Conservation (phyloP, 2,329 filamentous ascomycete species). For the Fusarium lyarnte region DNA sequence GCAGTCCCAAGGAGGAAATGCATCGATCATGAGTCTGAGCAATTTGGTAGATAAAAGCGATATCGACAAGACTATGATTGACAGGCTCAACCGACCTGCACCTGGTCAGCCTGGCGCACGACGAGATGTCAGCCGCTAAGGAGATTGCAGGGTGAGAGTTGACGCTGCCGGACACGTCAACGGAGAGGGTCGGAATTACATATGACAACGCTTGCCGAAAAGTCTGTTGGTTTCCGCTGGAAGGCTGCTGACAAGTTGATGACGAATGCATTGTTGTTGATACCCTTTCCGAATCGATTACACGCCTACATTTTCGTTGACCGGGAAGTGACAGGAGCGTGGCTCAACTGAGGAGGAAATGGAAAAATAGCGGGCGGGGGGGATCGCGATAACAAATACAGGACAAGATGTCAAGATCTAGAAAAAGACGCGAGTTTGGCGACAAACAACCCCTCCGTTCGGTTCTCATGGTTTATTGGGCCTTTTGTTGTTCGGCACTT, state of each 20-base stretch:
- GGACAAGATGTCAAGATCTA: constrained; percentile 36
- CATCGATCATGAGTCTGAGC: constrained; percentile 64
- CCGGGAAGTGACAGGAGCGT: constrained; percentile 34
- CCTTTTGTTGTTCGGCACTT: constrained; percentile 18
- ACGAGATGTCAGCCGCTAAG: constrained; percentile 37
- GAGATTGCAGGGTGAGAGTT: constrained; percentile 23
- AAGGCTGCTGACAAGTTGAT: constrained; percentile 31
- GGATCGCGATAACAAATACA: constrained; percentile 35
- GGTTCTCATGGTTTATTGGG: constrained; percentile 27
- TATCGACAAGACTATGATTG: constrained; percentile 66
- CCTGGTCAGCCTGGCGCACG: constrained; percentile 27
- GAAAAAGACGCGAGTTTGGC: constrained; percentile 47
- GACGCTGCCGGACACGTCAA: constrained; percentile 44
- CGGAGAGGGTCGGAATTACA: constrained; percentile 22
- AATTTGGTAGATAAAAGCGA: constrained; percentile 63
- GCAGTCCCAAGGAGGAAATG: constrained; percentile 37
- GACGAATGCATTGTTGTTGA: constrained; percentile 32
- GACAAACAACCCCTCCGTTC: constrained; percentile 42
- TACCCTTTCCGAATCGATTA: constrained; percentile 28
- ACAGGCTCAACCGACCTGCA: constrained; percentile 56
- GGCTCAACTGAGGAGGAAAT: constrained; percentile 8
- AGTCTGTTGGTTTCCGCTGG: constrained; percentile 28
- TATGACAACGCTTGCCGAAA: constrained; percentile 28
- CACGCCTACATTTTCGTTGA: constrained; percentile 27
- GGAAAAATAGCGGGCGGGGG: constrained; percentile 20